These are phyloP conservation scores for Lipomyces spencermartinsiae DNA, from an alignment of 805 yeast genomes.

Conservation along the genomic window DNA sequence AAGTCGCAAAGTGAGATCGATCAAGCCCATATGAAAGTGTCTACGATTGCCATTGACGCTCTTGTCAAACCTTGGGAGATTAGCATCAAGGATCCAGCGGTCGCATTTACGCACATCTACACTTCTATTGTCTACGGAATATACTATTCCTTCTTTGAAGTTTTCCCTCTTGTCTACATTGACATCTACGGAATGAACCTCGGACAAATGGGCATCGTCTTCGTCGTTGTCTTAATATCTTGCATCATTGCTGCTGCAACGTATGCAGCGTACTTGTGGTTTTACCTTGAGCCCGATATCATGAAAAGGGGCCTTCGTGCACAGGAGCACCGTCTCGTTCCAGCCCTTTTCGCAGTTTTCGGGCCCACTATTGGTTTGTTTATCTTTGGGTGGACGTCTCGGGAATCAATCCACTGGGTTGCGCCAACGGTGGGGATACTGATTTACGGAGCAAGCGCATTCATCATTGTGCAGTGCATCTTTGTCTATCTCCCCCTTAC, in stretches of 20 bases:
- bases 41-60: constrained; percentile 37
- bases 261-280: constrained; percentile 18
- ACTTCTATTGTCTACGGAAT: constrained; percentile 60
- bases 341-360: constrained; percentile 44
- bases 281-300: constrained; percentile 46
- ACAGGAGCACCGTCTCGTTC: constrained; percentile 59
- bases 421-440: constrained; percentile 54
- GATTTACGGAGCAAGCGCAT: constrained; percentile 51
- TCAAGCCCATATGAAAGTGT: not conserved
- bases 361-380: constrained; percentile 56
- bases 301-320: constrained; percentile 43
- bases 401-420: constrained; percentile 55
- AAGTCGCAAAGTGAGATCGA: constrained; percentile 45
- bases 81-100: constrained; percentile 60
- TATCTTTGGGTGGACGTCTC: constrained; percentile 59
- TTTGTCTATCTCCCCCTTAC: constrained; percentile 58
- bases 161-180: constrained; percentile 62
- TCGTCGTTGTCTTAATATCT: constrained; percentile 57
- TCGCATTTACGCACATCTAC: constrained; percentile 58
- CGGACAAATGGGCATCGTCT: constrained; percentile 57
- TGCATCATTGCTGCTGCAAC: constrained; percentile 48
- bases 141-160: constrained; percentile 64
- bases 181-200: constrained; percentile 55
- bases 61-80: constrained; percentile 53
- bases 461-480: constrained; percentile 58